Evolutionary conservation across 805 yeast genomes (phyloP).

Genomic region (Metschnikowia corniflorae): DNA sequence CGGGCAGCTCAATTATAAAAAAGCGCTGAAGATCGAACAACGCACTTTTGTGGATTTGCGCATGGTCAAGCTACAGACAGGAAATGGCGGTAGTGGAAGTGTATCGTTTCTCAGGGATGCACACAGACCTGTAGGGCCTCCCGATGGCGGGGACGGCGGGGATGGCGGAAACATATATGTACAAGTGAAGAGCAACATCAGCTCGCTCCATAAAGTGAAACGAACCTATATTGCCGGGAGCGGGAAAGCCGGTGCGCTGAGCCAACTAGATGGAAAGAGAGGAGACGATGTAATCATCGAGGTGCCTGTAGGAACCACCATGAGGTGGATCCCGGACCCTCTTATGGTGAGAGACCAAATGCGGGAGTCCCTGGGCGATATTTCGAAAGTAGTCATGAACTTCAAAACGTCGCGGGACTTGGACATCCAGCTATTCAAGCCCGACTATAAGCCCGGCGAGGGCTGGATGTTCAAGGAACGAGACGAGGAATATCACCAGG

Average conservation of each 20-base stretch:
- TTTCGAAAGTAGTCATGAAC: conserved; percentile 13
- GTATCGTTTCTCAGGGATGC: conserved; percentile 87
- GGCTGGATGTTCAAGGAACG: conserved; percentile 90
- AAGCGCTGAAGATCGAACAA: conserved; percentile 35
- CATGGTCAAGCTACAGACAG: conserved; percentile 64
- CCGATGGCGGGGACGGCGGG: conserved; percentile 99
- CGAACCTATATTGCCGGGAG: conserved; percentile 66
- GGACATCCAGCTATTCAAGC: conserved; percentile 57
- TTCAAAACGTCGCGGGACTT: conserved; percentile 23
- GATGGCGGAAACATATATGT: conserved; percentile 84
- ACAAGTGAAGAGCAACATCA: conserved; percentile 69
- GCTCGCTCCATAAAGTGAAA: conserved; percentile 66
- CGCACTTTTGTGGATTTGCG: conserved; percentile 46
- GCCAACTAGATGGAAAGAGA: conserved; percentile 80
- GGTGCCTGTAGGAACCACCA: conserved; percentile 89
- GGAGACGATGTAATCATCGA: conserved; percentile 78
- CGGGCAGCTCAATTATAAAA: conserved; percentile 23
- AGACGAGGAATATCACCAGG: conserved; percentile 64
- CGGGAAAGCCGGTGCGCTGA: conserved; percentile 69
- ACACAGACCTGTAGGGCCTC: conserved; percentile 83
- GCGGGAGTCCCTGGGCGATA: conserved; percentile 19
- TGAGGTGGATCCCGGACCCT: conserved; percentile 84
- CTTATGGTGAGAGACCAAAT: conserved; percentile 34
- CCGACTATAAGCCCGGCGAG: conserved; percentile 61
- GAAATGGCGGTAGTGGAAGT: conserved; percentile 86